Evolutionary conservation across 495 filamentous ascomycete genomes (phyloP), one percentile per base, ranked within the genome.

Genomic region (Geoglossum glabrum): DNA sequence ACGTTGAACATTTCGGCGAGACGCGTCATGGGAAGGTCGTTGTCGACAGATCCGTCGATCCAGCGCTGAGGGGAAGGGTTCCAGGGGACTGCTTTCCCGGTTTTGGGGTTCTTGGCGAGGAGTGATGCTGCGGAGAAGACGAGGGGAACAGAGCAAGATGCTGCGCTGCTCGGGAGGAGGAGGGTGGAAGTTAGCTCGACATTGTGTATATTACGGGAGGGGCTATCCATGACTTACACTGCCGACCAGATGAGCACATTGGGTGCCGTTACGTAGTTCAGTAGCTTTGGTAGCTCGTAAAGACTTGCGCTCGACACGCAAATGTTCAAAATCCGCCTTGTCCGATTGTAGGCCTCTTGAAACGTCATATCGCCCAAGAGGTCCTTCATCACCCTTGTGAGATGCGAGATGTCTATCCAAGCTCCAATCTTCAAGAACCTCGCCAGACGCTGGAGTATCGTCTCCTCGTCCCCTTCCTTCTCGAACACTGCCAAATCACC

Each of bases 191-290:
- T 25, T 2, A 43, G 26, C 11, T 13, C 23, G 54, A 21, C 21
- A 5, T 11, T 4, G 1, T 30, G 19, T 2, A 33, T 33, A 4
- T 55, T 33, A 23, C 7, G 17, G 19, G 46, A 28, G 46, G n/a
- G 17, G 2, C 4, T 11, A 23, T 55, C n/a, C 8, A 21, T 3
- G 28, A 75, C 79, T 75, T 72, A 82, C 75, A 97, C 90, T 49
- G 90, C 90, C 56, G 90, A 95, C 90, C 89, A 95, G 51, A 97
- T 90, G 69, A 95, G 73, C 57, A 96, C 90, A 64, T 95, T 90
- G 0, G 90, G 88, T 11, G 88, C 84, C 0, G 90, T 95, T 51
- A 95, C 80, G 63, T 95, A 95, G 67, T 97, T 96, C 59, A 97
- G 74, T 9, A 97, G 72, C 43, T 83, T 74, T 0, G 88, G 89